These are phyloP conservation scores for Quercus gilva DNA, from an alignment of 306 rosid species.

Conservation along the genomic window DNA sequence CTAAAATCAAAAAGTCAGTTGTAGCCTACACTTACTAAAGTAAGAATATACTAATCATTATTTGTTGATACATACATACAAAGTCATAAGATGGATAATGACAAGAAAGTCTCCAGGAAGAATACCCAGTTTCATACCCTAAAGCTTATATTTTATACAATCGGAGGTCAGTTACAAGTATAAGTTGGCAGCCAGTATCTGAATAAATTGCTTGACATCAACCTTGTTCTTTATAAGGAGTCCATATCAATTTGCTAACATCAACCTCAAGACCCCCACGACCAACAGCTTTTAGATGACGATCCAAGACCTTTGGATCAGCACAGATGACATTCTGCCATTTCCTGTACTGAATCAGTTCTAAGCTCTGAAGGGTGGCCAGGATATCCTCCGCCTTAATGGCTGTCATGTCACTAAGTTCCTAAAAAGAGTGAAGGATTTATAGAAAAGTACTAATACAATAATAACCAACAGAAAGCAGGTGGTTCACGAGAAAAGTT, in stretches of 20 bases:
- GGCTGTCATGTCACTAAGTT: constrained; percentile 99
- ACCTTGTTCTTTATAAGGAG: constrained; percentile 90
- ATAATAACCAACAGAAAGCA: background rate
- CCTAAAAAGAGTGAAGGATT: constrained; percentile 44
- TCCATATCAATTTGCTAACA: constrained; percentile 93
- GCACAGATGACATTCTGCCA: constrained; percentile 99
- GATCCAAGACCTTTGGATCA: constrained; percentile 94
- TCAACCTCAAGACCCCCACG: constrained; percentile 97
- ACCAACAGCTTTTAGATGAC: constrained; percentile 97
- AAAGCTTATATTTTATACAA: constrained; percentile 23
- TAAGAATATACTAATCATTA: background rate
- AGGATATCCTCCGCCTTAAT: constrained; percentile 95
- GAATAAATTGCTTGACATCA: constrained; percentile 12
- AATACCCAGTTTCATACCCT: constrained; percentile 18
- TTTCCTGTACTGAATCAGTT: constrained; percentile 93
- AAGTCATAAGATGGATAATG: background rate
- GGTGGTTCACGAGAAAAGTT: background rate
- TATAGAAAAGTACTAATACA: background rate
- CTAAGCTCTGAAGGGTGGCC: constrained; percentile 81
- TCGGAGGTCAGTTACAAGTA: background rate
- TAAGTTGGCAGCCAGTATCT: background rate
- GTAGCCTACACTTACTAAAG: background rate
- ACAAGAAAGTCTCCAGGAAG: background rate
- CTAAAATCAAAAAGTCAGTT: background rate
- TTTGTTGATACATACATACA: constrained; percentile 12